Evolutionary conservation across 345 rosid species (phyloP), one percentile per base, ranked within the genome.

Genomic region (Syzygium aqueum): DNA sequence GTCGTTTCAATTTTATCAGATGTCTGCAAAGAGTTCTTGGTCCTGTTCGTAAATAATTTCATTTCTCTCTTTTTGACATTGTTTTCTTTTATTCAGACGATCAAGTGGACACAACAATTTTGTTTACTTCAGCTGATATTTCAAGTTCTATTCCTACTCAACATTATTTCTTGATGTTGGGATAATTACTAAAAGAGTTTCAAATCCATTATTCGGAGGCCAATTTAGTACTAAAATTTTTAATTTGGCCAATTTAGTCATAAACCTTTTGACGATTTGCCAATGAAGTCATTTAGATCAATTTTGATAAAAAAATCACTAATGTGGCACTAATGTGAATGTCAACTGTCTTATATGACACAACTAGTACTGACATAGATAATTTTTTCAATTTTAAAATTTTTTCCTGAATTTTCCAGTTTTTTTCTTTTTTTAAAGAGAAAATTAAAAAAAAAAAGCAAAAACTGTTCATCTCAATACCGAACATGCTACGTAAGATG

Each of bases 381-480:
- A 27, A 43, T 5, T 27, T 59, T 59, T 59, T 59, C 16, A 25
- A 25, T 2, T 25, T 25, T 59, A 25, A 21, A 19, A 6, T 5
- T 43, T 43, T 43, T 43, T 43, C 27, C 2, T 59, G 3, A 59
- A 59, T 5, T 12, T 11, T 2, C 0, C 5, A 3, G n/a, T 4
- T 23, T 57, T 57, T 25, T 57, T 11, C 7, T 6, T 54, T 22
- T 59, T 59, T 27, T 8, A 25, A 59, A 11, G 5, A 0, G 25
- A 8, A 5, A 61, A 61, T 0, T 13, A 27, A 2, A 2, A 27
- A 59, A 59, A 59, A 59, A 5, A 27, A 27, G n/a, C 2, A 59
- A 27, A n/a, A 27, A 59, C n/a, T 27, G 27, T 61, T 0, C 0
- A 13, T 0, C 0, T 61, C 1, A 61, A n/a, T n/a, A 0, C 0